Percentiles rank a stretch among this genome's conserved stretches.
Evolutionary conservation across 2,329 filamentous ascomycete species (phyloP).

Genomic region (Cladosporium velox): DNA sequence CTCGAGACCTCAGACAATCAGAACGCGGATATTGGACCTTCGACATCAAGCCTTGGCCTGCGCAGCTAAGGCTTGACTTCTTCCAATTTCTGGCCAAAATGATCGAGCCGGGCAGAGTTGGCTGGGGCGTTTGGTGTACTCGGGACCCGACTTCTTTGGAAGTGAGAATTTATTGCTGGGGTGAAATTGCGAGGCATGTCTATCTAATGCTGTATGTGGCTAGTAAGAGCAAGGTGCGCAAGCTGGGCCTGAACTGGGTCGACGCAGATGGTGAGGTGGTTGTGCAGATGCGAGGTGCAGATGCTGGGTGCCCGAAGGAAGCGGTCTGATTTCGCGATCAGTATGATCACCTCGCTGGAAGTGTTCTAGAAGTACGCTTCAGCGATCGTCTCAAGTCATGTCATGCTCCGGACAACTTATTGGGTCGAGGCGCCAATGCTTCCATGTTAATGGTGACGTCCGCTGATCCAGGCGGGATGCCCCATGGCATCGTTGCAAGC

Average conservation of each 20-base stretch:
- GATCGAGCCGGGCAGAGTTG: constrained; percentile 59
- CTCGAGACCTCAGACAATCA: constrained; percentile 55
- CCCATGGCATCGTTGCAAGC: neutral
- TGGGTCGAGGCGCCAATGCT: neutral
- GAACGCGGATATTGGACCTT: constrained; percentile 82
- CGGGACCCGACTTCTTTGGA: constrained; percentile 39
- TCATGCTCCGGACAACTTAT: neutral
- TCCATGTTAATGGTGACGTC: neutral
- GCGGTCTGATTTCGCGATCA: neutral
- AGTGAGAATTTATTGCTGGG: constrained; percentile 77
- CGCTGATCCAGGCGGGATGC: neutral
- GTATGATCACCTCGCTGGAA: neutral
- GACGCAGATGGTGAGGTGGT: constrained; percentile 62
- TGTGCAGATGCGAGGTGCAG: constrained; percentile 48
- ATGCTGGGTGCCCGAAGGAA: neutral
- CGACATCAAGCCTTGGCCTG: constrained; percentile 58
- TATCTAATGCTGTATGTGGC: constrained; percentile 75
- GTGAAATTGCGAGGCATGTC: constrained; percentile 68
- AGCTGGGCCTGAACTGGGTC: constrained; percentile 64
- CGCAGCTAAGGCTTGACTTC: constrained; percentile 51
- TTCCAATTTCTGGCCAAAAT: constrained; percentile 66
- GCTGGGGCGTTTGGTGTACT: constrained; percentile 66
- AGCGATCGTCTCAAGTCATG: neutral
- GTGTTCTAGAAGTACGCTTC: neutral
- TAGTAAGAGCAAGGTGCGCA: constrained; percentile 63